Base-by-base conservation (phyloP, 2,329 filamentous ascomycete species). In the Penicillium thymicola region DNA sequence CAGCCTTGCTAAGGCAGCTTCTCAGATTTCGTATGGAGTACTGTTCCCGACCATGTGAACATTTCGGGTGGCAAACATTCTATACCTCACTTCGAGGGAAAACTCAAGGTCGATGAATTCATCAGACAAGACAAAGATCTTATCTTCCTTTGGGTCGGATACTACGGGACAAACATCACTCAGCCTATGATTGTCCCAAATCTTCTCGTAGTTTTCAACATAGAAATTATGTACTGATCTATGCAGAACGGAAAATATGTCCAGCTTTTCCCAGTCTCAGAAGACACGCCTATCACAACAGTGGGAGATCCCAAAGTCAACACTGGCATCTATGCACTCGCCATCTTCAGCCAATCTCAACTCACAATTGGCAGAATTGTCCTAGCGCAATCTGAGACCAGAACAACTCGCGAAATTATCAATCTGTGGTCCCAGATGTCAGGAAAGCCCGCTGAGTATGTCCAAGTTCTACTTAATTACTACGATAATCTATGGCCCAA, bases 21-120 rank as follows among this genome's bases (percentile, higher is more conserved):
- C 72, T 0, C 57, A 63, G 8, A 75, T 68, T 0, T 74, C 60
- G 69, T 80, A 52, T 80, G 77, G 76, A 78, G 74, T 8, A 80
- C 78, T 0, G 67, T 78, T 5, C 78, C 78, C 1, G 70, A 72
- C 36, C 64, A 69, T 5, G 63, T 59, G 34, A 61, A 56, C 13
- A 65, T 73, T 16, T 70, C 70, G 5, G 56, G 59, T 0, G 76
- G 76, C 0, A 70, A 72, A 46, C 55, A 65, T 3, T 36, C 64
- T 4, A 68, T 77, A 0, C 74, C 76, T 0, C 76, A 81, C 56
- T 77, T 77, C 57, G 75, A 75, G n/a, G 72, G 67, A 58, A 80
- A 80, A 61, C 71, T 71, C 25, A 65, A 66, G 1, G 68, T 78
- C 6, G 76, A 79, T 57, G 68, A 66, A 18, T 72, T 71, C 30